Base-by-base conservation (phyloP, 768 basidiomycete species). In the Pisolithus sp. region DNA sequence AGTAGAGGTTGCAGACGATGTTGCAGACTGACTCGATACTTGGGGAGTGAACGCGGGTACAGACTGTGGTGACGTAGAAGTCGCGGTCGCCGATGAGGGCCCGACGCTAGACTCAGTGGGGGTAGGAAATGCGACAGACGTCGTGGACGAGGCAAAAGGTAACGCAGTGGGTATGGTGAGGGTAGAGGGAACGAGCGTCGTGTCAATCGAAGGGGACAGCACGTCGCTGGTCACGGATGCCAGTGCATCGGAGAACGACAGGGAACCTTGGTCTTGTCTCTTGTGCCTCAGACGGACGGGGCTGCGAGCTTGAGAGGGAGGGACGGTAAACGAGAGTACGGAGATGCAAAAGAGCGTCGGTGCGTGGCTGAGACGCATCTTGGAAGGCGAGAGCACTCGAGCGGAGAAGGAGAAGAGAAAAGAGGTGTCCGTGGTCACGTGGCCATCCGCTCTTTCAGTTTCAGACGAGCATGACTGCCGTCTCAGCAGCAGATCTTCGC, bases 401-500 rank as follows among this genome's bases (percentile, higher is more conserved):
- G 23, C 5, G 23, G 5, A 24, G 23, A 5, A 24, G 23, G 3
- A 26, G 26, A 26, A 26, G 26, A 26, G 5, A 26, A 26, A 26
- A 26, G 4, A 26, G 26, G 26, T 26, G 26, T n/a, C n/a, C n/a
- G n/a, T n/a, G n/a, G n/a, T 41, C 40, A 41, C 40, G 40, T 41
- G 40, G 7, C 18, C 30, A 30, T 30, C 30, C 7, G 4, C 12
- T 30, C 43, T 28, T 15, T 30, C n/a, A n/a, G n/a, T 21, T 5
- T 26, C 26, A 26, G 26, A 26, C 26, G 26, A 26, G 24, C 9
- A 48, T 30, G 48, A 87, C 87, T 83, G 79, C 84, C 37, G 75
- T 79, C 52, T 80, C 82, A 52, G 87, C 89, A 50, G 79, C 83
- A 55, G 93, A 95, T 64, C 78, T 95, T 56, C 85, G 93, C 24